These are phyloP conservation scores for Neurospora discreta DNA, from an alignment of 495 filamentous ascomycete species.

Conservation along the genomic window DNA sequence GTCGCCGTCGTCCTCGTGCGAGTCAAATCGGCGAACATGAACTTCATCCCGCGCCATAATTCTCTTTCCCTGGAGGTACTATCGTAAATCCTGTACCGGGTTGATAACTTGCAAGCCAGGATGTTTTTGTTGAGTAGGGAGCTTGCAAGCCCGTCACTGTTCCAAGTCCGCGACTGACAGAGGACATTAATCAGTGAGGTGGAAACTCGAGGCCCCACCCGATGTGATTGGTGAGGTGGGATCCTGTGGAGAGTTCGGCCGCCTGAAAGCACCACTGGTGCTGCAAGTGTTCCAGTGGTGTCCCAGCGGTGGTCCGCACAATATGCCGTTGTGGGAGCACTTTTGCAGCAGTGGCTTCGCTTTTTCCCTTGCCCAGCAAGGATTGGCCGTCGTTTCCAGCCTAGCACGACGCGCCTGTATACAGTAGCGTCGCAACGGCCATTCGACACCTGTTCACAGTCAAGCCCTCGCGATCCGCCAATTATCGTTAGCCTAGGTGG, in stretches of 20 bases:
- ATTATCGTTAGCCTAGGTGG: background rate
- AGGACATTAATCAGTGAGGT: background rate
- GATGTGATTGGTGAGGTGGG: background rate
- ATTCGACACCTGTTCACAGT: background rate
- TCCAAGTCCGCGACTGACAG: background rate
- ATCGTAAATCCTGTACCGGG: background rate
- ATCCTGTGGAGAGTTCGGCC: background rate
- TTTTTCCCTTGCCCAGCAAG: background rate
- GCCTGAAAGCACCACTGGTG: background rate
- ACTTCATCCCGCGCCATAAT: background rate
- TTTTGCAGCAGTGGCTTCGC: background rate
- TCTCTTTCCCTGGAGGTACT: too few relatives aligned
- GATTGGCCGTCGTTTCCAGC: background rate
- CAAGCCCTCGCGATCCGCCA: background rate
- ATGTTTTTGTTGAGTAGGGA: background rate
- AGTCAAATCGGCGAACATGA: background rate
- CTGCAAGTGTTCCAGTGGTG: background rate
- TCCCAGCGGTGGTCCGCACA: background rate
- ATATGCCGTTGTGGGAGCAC: background rate
- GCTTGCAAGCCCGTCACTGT: background rate
- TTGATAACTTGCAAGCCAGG: background rate
- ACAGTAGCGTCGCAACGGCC: background rate
- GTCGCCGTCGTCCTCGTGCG: background rate
- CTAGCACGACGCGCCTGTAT: background rate
- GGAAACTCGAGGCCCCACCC: background rate